Conservation (phyloP, 257 asterid species). For the Solanum sejunctum region DNA sequence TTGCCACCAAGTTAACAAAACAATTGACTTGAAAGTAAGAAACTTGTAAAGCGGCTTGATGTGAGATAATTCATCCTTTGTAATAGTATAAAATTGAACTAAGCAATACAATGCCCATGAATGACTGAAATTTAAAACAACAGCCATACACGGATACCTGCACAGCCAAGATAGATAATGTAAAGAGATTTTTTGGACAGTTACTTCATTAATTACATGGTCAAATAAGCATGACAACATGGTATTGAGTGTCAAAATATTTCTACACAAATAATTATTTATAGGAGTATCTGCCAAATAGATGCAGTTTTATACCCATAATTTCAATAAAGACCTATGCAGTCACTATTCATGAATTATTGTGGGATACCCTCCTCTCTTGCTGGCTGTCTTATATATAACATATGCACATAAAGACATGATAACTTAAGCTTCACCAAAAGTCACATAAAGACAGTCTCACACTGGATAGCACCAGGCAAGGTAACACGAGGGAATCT, state of each 20-base stretch:
- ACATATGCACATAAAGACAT: background rate
- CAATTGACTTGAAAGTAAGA: conserved; percentile 91
- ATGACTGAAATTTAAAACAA: conserved; percentile 91
- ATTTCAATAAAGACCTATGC: background rate
- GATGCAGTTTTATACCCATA: background rate
- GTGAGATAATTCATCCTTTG: conserved; percentile 87
- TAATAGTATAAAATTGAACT: conserved; percentile 80
- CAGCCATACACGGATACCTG: conserved; percentile 93
- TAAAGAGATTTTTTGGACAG: background rate
- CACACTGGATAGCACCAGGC: background rate
- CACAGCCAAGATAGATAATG: conserved; percentile 1
- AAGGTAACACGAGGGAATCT: background rate
- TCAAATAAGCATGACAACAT: background rate
- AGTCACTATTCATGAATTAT: background rate
- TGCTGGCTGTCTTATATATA: background rate
- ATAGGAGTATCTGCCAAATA: background rate
- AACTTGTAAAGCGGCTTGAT: conserved; percentile 87
- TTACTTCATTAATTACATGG: background rate
- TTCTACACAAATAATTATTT: background rate
- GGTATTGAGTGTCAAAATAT: background rate
- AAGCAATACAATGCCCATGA: conserved; percentile 98
- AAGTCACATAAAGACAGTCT: background rate
- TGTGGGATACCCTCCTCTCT: background rate
- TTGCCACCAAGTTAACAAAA: conserved; percentile 99
- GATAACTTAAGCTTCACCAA: background rate